phyloP scores from a whole-genome alignment of 495 filamentous ascomycete species.

The Amorphotheca resinae region DNA sequence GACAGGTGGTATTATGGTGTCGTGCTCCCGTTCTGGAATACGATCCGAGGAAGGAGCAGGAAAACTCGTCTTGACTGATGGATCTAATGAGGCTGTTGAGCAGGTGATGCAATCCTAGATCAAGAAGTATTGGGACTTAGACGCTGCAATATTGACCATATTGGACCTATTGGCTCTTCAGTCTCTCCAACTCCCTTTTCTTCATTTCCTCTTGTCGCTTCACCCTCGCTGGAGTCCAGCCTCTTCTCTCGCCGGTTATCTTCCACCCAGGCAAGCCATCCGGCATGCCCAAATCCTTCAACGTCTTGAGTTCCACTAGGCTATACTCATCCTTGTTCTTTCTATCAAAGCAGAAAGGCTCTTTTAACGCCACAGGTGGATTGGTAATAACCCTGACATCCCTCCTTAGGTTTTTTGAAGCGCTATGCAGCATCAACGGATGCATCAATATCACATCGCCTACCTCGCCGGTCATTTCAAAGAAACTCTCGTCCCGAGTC shows the following conservation, averaged over 20 bases:
- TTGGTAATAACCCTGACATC: conserved; percentile 59
- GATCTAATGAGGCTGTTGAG: too few relatives aligned
- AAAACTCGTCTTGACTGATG: too few relatives aligned
- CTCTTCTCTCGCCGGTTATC: conserved; percentile 27
- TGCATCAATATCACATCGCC: conserved; percentile 63
- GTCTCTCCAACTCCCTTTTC: conserved; percentile 25
- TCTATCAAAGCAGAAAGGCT: conserved; percentile 55
- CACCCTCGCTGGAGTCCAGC: conserved; percentile 28
- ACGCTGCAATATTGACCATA: not conserved
- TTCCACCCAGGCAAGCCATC: conserved; percentile 49
- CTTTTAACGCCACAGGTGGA: conserved; percentile 48
- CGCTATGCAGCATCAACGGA: conserved; percentile 61
- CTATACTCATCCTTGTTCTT: conserved; percentile 44
- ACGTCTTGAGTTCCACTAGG: conserved; percentile 56
- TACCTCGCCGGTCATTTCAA: conserved; percentile 49
- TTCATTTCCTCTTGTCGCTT: conserved; percentile 38
- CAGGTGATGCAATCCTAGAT: too few relatives aligned
- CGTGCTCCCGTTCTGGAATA: too few relatives aligned
- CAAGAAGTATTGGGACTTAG: too few relatives aligned
- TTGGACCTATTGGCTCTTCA: not conserved
- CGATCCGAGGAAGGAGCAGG: too few relatives aligned
- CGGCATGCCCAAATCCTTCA: conserved; percentile 42
- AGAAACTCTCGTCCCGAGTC: conserved; percentile 35
- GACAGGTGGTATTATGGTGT: too few relatives aligned
- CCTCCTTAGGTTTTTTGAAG: conserved; percentile 46